Percentiles rank a stretch among this genome's conserved stretches.
These are phyloP conservation scores for Plasmodium inui DNA, from an alignment of 169 alveolate genomes.

Conservation along the genomic window DNA sequence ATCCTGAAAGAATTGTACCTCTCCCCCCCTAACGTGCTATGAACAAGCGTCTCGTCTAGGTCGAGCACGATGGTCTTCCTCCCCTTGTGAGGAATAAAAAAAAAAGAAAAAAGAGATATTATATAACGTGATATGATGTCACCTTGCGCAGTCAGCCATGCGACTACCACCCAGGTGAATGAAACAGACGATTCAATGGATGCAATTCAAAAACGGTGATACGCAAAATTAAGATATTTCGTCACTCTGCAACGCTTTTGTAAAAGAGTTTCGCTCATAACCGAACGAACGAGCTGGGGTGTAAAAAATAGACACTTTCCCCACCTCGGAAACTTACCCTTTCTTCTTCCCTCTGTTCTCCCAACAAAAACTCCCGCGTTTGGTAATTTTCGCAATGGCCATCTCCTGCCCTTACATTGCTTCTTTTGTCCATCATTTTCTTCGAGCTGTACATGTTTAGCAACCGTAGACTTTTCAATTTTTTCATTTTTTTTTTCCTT, in stretches of 20 bases:
- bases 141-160: neutral
- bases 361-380: conserved; percentile 10
- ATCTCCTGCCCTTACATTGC: neutral
- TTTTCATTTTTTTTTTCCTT: conserved; percentile 26
- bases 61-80: conserved; percentile 83
- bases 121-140: neutral
- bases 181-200: neutral
- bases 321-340: conserved; percentile 6
- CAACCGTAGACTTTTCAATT: conserved; percentile 26
- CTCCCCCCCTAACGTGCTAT: conserved; percentile 78
- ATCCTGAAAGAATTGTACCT: conserved; percentile 78
- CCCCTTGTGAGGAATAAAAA: conserved; percentile 65
- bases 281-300: neutral
- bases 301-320: neutral
- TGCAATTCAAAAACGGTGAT: neutral
- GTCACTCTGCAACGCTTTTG: neutral
- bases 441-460: conserved; percentile 15
- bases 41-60: conserved; percentile 86
- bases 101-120: neutral
- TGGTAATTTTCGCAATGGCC: conserved; percentile 8
- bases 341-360: conserved; percentile 37
- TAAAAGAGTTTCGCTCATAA: neutral
- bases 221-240: neutral
- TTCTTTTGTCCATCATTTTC: neutral
- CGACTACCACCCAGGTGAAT: neutral